Conservation (phyloP, 331 rosid genomes). For the Cydonia oblonga region DNA sequence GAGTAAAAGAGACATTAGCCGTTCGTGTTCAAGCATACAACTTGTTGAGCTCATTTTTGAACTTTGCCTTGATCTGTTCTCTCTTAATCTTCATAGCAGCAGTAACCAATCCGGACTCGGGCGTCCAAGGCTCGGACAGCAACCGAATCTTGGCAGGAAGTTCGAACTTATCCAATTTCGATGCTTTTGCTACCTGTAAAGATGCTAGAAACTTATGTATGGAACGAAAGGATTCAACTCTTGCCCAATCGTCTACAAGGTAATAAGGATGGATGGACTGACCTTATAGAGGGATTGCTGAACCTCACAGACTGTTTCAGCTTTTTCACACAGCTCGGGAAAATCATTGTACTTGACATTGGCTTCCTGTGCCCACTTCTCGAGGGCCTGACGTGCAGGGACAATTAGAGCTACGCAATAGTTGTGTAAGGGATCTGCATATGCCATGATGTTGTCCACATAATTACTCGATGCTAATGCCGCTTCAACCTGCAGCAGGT, state of each 20-base stretch:
- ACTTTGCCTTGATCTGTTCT: slow-evolving; percentile 68
- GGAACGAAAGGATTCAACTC: not conserved
- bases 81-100: slow-evolving; percentile 89
- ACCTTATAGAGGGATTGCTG: slow-evolving; percentile 74
- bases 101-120: slow-evolving; percentile 85
- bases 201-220: not conserved
- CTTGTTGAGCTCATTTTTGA: slow-evolving; percentile 56
- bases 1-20: not conserved
- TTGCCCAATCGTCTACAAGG: slow-evolving; percentile 7
- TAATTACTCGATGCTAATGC: slow-evolving; percentile 46
- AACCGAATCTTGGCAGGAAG: slow-evolving; percentile 62
- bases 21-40: slow-evolving; percentile 40
- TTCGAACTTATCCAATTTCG: slow-evolving; percentile 64
- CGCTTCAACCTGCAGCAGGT: slow-evolving; percentile 65
- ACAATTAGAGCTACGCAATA: slow-evolving; percentile 68
- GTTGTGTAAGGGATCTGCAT: slow-evolving; percentile 74
- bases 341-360: slow-evolving; percentile 42
- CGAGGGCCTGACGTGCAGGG: slow-evolving; percentile 39
- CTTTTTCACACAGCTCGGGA: slow-evolving; percentile 60
- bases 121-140: slow-evolving; percentile 78
- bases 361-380: slow-evolving; percentile 75
- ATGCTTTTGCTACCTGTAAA: slow-evolving; percentile 56
- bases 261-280: slow-evolving; percentile 8
- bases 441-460: slow-evolving; percentile 65
- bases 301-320: slow-evolving; percentile 59